These are phyloP conservation scores for Madurella mycetomatis DNA, from an alignment of 2,329 filamentous ascomycete genomes.

Conservation along the genomic window DNA sequence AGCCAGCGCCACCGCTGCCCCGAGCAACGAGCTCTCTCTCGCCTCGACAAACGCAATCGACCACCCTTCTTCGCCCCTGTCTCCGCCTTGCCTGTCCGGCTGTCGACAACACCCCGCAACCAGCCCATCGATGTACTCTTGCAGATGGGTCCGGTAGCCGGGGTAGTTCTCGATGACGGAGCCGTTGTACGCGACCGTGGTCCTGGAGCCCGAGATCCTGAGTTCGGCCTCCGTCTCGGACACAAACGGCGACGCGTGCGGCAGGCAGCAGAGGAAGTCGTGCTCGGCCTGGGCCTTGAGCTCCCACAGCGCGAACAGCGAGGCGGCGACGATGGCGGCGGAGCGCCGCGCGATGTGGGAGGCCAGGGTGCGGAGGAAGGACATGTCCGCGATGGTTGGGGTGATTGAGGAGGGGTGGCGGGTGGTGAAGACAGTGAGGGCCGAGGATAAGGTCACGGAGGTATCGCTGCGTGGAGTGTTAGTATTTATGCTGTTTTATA, in stretches of 20 bases:
- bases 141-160: conserved; percentile 57
- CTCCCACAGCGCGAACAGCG: conserved; percentile 56
- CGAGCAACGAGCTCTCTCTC: conserved; percentile 69
- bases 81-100: neutral
- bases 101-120: conserved; percentile 37
- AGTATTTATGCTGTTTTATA: too few species aligned
- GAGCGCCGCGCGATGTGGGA: conserved; percentile 54
- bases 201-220: conserved; percentile 32
- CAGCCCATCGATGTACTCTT: conserved; percentile 59
- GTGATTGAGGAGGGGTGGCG: conserved; percentile 44
- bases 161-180: conserved; percentile 78
- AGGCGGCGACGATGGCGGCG: conserved; percentile 54
- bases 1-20: conserved; percentile 67
- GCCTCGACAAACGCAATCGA: conserved; percentile 62
- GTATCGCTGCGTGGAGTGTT: conserved; percentile 34
- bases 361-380: conserved; percentile 49
- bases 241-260: conserved; percentile 25
- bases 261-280: conserved; percentile 34
- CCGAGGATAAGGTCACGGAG: conserved; percentile 39
- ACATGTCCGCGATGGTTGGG: conserved; percentile 45
- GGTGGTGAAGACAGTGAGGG: conserved; percentile 45
- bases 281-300: conserved; percentile 48
- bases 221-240: conserved; percentile 47
- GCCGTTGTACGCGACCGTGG: conserved; percentile 71
- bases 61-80: conserved; percentile 17